A percentile compares a stretch with the other conserved stretches of the same genome.
Evolutionary conservation across 495 filamentous ascomycete genomes (phyloP).

Genomic region (Penicillium maclennaniae): DNA sequence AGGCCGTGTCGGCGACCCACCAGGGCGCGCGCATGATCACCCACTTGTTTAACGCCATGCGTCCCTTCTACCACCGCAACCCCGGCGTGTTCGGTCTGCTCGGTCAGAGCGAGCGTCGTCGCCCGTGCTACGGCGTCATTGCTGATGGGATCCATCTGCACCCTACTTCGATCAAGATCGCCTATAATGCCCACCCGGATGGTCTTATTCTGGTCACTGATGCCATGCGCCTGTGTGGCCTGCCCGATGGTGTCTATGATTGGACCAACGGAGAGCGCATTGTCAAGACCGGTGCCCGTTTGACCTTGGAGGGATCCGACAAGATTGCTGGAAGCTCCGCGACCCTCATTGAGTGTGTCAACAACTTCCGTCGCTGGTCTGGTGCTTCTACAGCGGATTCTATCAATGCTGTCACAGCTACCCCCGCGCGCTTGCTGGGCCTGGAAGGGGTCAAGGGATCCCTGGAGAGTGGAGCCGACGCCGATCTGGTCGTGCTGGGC

Average conservation of each 20-base stretch:
- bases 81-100: constrained; percentile 80
- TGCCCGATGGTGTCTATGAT: constrained; percentile 71
- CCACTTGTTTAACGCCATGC: constrained; percentile 89
- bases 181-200: constrained; percentile 53
- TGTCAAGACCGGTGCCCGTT: constrained; percentile 60
- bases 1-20: constrained; percentile 61
- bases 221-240: constrained; percentile 57
- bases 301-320: constrained; percentile 66
- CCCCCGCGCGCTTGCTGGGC: constrained; percentile 70
- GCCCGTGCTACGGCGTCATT: constrained; percentile 59
- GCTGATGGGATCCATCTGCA: constrained; percentile 63
- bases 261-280: constrained; percentile 76
- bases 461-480: constrained; percentile 67
- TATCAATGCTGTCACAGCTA: constrained; percentile 65
- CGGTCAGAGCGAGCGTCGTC: constrained; percentile 41
- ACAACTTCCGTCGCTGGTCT: constrained; percentile 73
- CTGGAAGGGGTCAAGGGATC: constrained; percentile 62
- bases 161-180: constrained; percentile 55
- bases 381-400: constrained; percentile 60
- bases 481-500: constrained; percentile 70
- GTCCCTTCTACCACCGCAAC: constrained; percentile 77
- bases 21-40: constrained; percentile 79
- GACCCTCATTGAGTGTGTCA: constrained; percentile 74
- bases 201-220: constrained; percentile 60
- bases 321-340: constrained; percentile 70